Base-by-base conservation (phyloP, 2,329 filamentous ascomycete genomes). In the Rhinocladiella mackenziei region DNA sequence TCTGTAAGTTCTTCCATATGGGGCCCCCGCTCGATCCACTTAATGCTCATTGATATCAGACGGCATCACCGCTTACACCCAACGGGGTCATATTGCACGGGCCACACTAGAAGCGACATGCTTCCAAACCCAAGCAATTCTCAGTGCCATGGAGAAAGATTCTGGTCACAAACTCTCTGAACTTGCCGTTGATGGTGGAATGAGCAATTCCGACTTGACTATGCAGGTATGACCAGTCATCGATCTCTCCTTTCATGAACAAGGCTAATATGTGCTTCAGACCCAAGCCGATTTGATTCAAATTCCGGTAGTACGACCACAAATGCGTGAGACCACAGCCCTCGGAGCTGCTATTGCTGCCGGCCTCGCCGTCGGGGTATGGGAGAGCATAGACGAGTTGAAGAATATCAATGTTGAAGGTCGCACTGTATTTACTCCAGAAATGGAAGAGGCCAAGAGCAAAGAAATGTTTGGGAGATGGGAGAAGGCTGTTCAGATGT, bases 71-170 rank as follows among this genome's bases (percentile, higher is more conserved):
- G 84, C 89, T 57, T 84, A 89, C 67, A 94, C 89, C 0, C 77
- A 87, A 60, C 82, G 82, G 58, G 86, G 86, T n/a, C 89, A 95
- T 64, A 86, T 95, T 57, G 88, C 87, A 31, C 83, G 89, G 50
- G 89, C 89, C 28, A 94, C 89, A 0, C 78, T 94, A 39, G 89
- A 94, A 68, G 88, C 89, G 4, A 89, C 86, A 28, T 94, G 88
- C 70, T 94, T 86, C 72, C 89, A 95, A 66, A 94, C 87, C 14
- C 89, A 88, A 58, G 89, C 89, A n/a, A 94, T 94, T 58, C 77
- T 95, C 14, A 83, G 91, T 61, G 87, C 89, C 50, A 95, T 94
- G 88, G 86, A 86, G 60, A 80, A 83, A 56, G 88, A 94, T 66
- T 89, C 83, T 41, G 81, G 82, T 20, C 81, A 89, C 61, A 78